Conservation (phyloP, 495 filamentous ascomycete species). For the Xylaria venustula region DNA sequence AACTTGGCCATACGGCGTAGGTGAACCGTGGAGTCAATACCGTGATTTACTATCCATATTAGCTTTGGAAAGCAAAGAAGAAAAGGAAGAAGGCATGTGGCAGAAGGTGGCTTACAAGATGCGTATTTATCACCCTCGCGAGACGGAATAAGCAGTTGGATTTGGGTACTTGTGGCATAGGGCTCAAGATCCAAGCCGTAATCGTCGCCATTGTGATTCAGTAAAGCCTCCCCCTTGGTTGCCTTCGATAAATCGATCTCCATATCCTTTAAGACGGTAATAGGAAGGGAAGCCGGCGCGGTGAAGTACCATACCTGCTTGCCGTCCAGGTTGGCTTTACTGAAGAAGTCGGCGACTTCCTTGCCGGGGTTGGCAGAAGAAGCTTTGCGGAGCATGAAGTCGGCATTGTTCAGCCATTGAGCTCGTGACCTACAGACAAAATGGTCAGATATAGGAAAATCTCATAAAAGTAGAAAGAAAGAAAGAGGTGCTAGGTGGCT, state of each 20-base stretch:
- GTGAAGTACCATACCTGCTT: constrained; percentile 55
- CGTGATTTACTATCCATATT: constrained; percentile 29
- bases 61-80: constrained; percentile 1
- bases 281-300: constrained; percentile 45
- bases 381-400: constrained; percentile 38
- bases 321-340: constrained; percentile 42
- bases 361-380: constrained; percentile 29
- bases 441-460: too few relatives aligned
- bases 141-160: constrained; percentile 45
- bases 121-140: constrained; percentile 40
- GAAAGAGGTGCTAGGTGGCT: background rate
- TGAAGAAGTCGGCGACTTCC: constrained; percentile 36
- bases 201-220: constrained; percentile 41
- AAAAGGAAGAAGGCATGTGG: background rate
- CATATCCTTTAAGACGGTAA: constrained; percentile 47
- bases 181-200: constrained; percentile 38
- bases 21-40: constrained; percentile 42
- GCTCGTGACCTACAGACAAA: constrained; percentile 17
- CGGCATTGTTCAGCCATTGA: constrained; percentile 23
- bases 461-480: constrained; percentile 8
- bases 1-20: constrained; percentile 44
- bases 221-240: constrained; percentile 32
- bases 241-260: constrained; percentile 41
- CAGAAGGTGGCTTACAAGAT: constrained; percentile 29
- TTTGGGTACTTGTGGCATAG: constrained; percentile 33